Percentiles rank a stretch among this genome's conserved stretches.
These are phyloP conservation scores for Lactarius evosmus DNA, from an alignment of 768 basidiomycete genomes.

Conservation along the genomic window DNA sequence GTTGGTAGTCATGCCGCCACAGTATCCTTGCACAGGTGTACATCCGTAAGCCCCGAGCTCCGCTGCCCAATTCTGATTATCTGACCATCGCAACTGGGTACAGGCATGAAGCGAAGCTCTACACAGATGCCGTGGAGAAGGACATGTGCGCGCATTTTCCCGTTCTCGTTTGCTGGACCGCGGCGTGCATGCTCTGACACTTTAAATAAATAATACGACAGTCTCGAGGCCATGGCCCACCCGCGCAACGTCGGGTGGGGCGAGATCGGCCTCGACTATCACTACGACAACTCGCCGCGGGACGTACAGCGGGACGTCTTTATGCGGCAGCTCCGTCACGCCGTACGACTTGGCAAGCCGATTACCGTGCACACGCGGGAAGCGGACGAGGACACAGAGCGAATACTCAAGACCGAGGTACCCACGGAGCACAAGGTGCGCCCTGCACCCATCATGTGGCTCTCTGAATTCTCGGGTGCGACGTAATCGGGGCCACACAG, in stretches of 20 bases:
- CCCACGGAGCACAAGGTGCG: conserved; percentile 65
- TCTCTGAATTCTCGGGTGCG: not conserved
- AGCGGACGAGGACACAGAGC: conserved; percentile 78
- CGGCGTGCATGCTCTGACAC: not conserved
- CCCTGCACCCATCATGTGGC: not conserved
- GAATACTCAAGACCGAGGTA: conserved; percentile 71
- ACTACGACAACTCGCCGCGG: conserved; percentile 76
- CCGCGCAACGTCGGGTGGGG: conserved; percentile 86
- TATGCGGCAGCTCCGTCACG: conserved; percentile 60
- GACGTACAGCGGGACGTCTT: conserved; percentile 66
- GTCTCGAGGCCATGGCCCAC: conserved; percentile 71
- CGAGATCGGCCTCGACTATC: conserved; percentile 85
- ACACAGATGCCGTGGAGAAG: conserved; percentile 63
- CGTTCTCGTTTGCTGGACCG: not conserved
- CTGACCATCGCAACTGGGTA: not conserved
- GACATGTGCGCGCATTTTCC: conserved; percentile 50
- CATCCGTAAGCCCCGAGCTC: conserved; percentile 54
- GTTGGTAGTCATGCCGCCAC: not conserved
- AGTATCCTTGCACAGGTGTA: conserved; percentile 47
- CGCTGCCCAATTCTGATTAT: not conserved
- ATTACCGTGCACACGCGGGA: conserved; percentile 86
- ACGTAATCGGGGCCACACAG: conserved; percentile 35
- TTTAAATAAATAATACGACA: conserved; percentile 31
- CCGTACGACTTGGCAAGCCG: conserved; percentile 67
- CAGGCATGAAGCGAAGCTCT: conserved; percentile 70